phyloP scores from a whole-genome alignment of 140 eudicot genomes.

The Oenanthe javanica region DNA sequence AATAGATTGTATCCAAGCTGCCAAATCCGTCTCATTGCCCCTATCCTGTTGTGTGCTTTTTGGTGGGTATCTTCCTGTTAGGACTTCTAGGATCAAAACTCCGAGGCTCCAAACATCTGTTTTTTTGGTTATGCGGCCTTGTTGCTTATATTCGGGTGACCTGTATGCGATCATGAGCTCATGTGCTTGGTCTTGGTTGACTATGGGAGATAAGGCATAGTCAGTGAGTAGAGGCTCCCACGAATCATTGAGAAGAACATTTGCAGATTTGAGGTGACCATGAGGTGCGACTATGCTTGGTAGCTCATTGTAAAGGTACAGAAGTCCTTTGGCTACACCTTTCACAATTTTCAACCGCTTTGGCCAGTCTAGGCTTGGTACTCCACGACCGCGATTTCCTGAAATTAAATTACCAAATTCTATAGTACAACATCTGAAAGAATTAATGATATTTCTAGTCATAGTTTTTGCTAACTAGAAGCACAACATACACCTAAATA shows the following conservation, averaged over 20 bases:
- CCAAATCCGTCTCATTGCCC: conserved; percentile 30
- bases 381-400: conserved; percentile 52
- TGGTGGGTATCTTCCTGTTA: conserved; percentile 52
- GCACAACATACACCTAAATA: not conserved
- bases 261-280: conserved; percentile 92
- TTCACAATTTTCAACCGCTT: conserved; percentile 59
- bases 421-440: too few relatives aligned
- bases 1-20: conserved; percentile 33
- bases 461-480: not conserved
- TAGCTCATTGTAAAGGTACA: conserved; percentile 54
- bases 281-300: conserved; percentile 67
- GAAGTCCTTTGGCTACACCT: conserved; percentile 62
- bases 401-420: conserved; percentile 5
- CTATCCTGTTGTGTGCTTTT: conserved; percentile 23
- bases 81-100: conserved; percentile 44
- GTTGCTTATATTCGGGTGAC: conserved; percentile 62
- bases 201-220: conserved; percentile 58
- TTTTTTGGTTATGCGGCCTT: conserved; percentile 49
- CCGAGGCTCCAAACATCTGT: conserved; percentile 81
- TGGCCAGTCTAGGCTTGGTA: conserved; percentile 53
- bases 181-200: conserved; percentile 62
- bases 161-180: conserved; percentile 62
- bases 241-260: conserved; percentile 50
- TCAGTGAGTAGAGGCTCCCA: conserved; percentile 53
- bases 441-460: not conserved